Base-by-base conservation (phyloP, 257 asterid species). In the Sherardia arvensis region DNA sequence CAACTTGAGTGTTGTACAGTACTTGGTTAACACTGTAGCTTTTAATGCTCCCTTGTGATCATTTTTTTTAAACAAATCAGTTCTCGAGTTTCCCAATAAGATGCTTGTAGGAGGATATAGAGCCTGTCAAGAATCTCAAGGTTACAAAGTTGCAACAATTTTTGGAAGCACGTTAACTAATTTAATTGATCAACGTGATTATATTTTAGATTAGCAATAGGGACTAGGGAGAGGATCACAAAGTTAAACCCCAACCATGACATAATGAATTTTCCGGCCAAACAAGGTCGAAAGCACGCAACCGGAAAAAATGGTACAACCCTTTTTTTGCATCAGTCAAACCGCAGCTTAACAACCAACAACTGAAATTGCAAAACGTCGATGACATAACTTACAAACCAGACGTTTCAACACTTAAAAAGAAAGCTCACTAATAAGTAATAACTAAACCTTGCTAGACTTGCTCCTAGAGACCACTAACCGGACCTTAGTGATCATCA, bases 401-500 rank as follows among this genome's bases (percentile, higher is more conserved):
- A 43, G 17, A 43, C 51, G 51, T 43, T 43, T 43, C 17, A 3
- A 43, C 1, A 43, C 51, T 43, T 43, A 43, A 43, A n/a, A n/a
- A n/a, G n/a, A n/a, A n/a, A 43, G 20, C 51, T 43, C 51, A 17
- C 11, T n/a, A n/a, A n/a, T n/a, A n/a, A 38, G 1, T 38, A 43
- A n/a, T 43, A 18, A 11, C 71, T 53, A 23, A 63, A 62, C 23
- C 21, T 9, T 40, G 3, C 73, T 43, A n/a, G n/a, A n/a, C n/a
- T n/a, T n/a, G n/a, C n/a, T 73, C 74, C 63, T 38, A 70, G 61
- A 36, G 5, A 18, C 4, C 21, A 45, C 27, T 28, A 30, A 70
- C 61, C 82, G 78, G 62, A 77, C 62, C 79, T 83, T 49, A 86
- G 65, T 85, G 92, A 0, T 81, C 85, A 1, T 80, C 88, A 4